Evolutionary conservation across 169 alveolate genomes (phyloP).

Genomic region (Toxoplasma gondii): DNA sequence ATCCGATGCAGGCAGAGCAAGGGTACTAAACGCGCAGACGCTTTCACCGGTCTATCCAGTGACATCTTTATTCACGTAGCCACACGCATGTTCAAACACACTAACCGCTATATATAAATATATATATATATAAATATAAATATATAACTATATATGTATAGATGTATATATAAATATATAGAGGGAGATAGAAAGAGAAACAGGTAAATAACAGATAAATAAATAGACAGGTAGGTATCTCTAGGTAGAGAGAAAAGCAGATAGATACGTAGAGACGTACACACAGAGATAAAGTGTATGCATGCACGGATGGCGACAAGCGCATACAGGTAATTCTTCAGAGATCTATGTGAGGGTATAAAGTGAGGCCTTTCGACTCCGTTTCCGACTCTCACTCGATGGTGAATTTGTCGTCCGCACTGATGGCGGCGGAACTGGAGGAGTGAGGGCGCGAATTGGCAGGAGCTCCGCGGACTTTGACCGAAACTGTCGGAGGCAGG

Average conservation of each 20-base stretch:
- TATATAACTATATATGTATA: too few species aligned
- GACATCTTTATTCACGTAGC: neutral
- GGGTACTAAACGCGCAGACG: too few species aligned
- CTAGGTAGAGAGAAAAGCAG: too few species aligned
- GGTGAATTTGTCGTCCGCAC: neutral
- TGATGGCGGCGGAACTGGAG: neutral
- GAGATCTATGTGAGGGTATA: too few species aligned
- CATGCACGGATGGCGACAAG: too few species aligned
- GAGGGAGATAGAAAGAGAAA: neutral
- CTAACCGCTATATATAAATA: neutral
- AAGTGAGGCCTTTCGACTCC: too few species aligned
- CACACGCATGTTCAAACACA: neutral
- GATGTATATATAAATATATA: neutral
- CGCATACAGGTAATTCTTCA: too few species aligned
- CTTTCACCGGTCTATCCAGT: too few species aligned
- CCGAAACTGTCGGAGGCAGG: constrained; percentile 35
- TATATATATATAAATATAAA: neutral
- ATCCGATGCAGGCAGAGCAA: too few species aligned
- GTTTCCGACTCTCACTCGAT: neutral
- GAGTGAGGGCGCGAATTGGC: neutral
- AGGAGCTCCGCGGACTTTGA: constrained; percentile 6
- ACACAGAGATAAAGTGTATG: too few species aligned
- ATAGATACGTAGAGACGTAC: too few species aligned
- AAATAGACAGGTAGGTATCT: too few species aligned
- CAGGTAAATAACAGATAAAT: neutral